Base-by-base conservation (phyloP, 1,284 basidiomycete genomes). In the Boletus holoroseus region DNA sequence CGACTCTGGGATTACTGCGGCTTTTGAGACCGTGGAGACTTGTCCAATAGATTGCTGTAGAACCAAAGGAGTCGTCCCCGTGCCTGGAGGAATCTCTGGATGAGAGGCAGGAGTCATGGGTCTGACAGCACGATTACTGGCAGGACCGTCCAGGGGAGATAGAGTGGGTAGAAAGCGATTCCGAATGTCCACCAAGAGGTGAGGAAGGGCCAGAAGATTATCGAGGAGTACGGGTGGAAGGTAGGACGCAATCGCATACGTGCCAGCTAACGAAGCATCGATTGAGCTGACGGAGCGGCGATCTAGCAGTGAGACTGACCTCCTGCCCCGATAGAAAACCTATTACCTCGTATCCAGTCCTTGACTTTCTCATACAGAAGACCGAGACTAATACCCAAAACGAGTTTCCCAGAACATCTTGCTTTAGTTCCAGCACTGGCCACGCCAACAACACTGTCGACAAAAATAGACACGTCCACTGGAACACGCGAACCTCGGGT, bases 281-380 rank as follows among this genome's bases (percentile, higher is more conserved):
- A 15, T 44, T 55, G 50, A 53, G 39, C 39, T 54, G n/a, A 37
- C 11, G 8, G 20, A 43, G 50, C 22, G 20, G n/a, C 1, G 5
- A 40, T 36, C 47, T 13, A 41, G 16, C 18, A 30, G 37, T 30
- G n/a, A 1, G 15, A 68, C 76, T 60, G 59, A 88, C 85, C 85
- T 66, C 87, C 87, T 47, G 87, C 83, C 54, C 87, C 88, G 46
- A 89, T 70, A 15, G 79, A 76, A 59, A 87, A 77, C 37, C 83
- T 69, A 45, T 85, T 77, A 2, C 87, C 84, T 28, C 75, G 74
- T 27, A 83, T 57, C 74, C 78, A 80, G 55, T 76, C 49, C 48
- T 58, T 71, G 44, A 62, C 28, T 38, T 52, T 63, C 47, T 73
- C 64, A 27, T 77, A 57, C 67, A 65, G 16, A 78, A 53, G 47